phyloP scores from a whole-genome alignment of 345 rosid species.

The Citrus maxima region DNA sequence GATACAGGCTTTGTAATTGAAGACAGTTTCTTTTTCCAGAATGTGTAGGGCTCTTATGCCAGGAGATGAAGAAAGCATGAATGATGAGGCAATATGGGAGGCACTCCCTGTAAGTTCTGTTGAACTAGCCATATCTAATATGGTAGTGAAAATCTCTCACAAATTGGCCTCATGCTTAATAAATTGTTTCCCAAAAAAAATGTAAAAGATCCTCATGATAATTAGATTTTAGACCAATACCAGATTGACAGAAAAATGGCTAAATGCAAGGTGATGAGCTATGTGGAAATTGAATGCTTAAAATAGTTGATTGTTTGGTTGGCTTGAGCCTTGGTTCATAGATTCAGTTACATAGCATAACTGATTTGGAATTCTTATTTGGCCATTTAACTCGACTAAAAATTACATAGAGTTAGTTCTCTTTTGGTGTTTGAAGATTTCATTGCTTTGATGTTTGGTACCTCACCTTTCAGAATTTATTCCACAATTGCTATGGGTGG shows the following conservation, averaged over 20 bases:
- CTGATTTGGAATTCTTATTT: background rate
- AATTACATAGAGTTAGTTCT: background rate
- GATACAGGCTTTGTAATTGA: background rate
- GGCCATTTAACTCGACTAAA: too few relatives aligned
- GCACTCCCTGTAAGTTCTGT: conserved; percentile 81
- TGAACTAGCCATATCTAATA: background rate
- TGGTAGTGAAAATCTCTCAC: background rate
- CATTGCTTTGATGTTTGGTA: background rate
- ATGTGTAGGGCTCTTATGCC: conserved; percentile 98
- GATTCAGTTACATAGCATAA: background rate
- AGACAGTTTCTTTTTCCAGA: conserved; percentile 36
- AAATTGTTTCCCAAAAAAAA: background rate
- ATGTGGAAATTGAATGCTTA: background rate
- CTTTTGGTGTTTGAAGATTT: background rate
- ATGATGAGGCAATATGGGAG: conserved; percentile 95
- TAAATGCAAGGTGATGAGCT: background rate
- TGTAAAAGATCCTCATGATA: background rate
- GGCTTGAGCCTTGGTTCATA: background rate
- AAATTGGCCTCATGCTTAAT: background rate
- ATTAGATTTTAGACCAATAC: background rate
- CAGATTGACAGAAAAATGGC: background rate
- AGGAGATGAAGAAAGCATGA: conserved; percentile 85
- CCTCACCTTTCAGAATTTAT: background rate
- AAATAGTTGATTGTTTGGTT: background rate
- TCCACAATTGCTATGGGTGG: background rate